A percentile compares a stretch with the other conserved stretches of the same genome.
These are phyloP conservation scores for Vanilla planifolia DNA, from an alignment of 106 monocot genomes.

Conservation along the genomic window DNA sequence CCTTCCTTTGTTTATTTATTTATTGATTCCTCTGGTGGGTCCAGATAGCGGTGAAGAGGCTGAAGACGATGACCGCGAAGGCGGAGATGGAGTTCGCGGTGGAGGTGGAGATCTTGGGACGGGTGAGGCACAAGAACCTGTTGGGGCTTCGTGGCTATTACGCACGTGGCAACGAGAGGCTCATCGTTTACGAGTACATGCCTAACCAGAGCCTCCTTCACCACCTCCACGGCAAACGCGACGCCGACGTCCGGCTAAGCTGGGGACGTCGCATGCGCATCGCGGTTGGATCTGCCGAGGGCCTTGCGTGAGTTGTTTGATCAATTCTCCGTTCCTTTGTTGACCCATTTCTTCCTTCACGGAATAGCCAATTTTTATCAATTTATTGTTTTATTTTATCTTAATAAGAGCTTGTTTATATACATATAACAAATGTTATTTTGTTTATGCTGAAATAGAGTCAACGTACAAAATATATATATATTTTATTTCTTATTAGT, in stretches of 20 bases:
- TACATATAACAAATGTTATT: too few species aligned
- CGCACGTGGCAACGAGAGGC: slow-evolving; percentile 26
- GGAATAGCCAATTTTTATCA: too few species aligned
- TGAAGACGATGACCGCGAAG: slow-evolving; percentile 33
- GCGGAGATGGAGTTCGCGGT: slow-evolving; percentile 45
- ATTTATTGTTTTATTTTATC: too few species aligned
- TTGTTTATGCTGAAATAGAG: too few species aligned
- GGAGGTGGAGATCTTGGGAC: slow-evolving; percentile 41
- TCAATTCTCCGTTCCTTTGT: too few species aligned
- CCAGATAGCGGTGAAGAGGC: slow-evolving; percentile 38
- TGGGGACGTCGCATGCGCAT: slow-evolving; percentile 23
- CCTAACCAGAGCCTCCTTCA: slow-evolving; percentile 34
- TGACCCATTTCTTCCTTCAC: neutral
- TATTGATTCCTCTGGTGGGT: neutral
- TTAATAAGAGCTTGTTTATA: too few species aligned
- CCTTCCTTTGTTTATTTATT: neutral
- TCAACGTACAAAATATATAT: neutral
- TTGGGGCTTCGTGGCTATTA: slow-evolving; percentile 33
- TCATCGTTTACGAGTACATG: slow-evolving; percentile 48
- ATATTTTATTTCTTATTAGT: too few species aligned
- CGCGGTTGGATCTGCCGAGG: slow-evolving; percentile 23
- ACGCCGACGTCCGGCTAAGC: slow-evolving; percentile 2
- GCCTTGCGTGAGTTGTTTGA: slow-evolving; percentile 22
- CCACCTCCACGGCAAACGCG: slow-evolving; percentile 20
- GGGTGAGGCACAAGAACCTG: slow-evolving; percentile 43